Conservation (phyloP, 2,329 filamentous ascomycete species). For the Talaromyces sp. region DNA sequence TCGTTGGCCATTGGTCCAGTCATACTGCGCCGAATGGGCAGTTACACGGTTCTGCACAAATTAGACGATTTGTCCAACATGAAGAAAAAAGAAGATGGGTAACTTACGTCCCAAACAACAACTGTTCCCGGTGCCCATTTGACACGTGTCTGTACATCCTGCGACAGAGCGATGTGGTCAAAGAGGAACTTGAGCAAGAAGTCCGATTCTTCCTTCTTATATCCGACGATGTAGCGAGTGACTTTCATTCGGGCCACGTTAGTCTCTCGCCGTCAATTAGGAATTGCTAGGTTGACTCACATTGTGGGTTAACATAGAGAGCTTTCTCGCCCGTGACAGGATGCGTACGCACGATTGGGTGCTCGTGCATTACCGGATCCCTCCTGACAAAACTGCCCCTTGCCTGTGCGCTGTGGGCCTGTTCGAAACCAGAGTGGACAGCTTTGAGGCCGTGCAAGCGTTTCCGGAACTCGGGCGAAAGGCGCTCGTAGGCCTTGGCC, state of each 20-base stretch:
- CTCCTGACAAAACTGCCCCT: slow-evolving; percentile 67
- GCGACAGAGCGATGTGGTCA: slow-evolving; percentile 66
- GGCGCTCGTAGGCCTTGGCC: slow-evolving; percentile 72
- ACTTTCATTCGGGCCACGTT: slow-evolving; percentile 42
- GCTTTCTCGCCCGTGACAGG: slow-evolving; percentile 80
- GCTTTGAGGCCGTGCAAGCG: slow-evolving; percentile 75
- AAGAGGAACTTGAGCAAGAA: slow-evolving; percentile 67
- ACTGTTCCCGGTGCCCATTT: slow-evolving; percentile 77
- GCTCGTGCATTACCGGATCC: slow-evolving; percentile 67
- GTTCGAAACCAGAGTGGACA: slow-evolving; percentile 76
- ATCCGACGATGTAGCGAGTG: slow-evolving; percentile 72
- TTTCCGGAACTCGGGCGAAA: slow-evolving; percentile 74
- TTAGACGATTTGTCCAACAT: slow-evolving; percentile 7
- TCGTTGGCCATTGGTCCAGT: slow-evolving; percentile 75
- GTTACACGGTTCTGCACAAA: slow-evolving; percentile 61
- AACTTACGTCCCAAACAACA: slow-evolving; percentile 68
- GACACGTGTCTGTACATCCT: slow-evolving; percentile 68
- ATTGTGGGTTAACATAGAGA: slow-evolving; percentile 77
- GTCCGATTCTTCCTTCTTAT: slow-evolving; percentile 84
- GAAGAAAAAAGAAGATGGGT: neutral
- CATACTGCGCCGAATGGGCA: slow-evolving; percentile 70
- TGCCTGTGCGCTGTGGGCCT: slow-evolving; percentile 64
- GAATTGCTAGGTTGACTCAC: slow-evolving; percentile 42
- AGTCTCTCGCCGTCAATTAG: neutral
- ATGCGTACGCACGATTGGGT: slow-evolving; percentile 77